Conservation (phyloP, 192 early-diverging fungal genomes). For the Spizellomyces punctatus region DNA sequence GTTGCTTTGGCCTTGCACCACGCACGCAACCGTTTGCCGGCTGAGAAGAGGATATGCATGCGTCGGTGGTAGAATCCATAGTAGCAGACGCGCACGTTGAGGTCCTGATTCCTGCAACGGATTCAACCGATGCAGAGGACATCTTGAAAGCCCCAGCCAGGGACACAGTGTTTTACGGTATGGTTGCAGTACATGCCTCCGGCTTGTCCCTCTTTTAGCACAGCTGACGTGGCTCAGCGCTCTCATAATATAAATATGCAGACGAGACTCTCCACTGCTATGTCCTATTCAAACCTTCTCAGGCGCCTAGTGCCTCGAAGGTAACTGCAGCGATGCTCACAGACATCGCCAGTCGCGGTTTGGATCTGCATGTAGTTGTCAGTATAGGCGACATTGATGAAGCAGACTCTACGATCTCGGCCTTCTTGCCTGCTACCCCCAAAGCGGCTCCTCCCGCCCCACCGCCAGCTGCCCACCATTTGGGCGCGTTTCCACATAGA, state of each 20-base stretch:
- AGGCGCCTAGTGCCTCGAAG: conserved; percentile 16
- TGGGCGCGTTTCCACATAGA: neutral
- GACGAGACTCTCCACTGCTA: conserved; percentile 22
- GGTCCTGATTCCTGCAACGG: conserved; percentile 25
- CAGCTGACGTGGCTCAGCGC: too few species aligned
- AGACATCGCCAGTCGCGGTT: conserved; percentile 14
- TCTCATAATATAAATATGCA: neutral
- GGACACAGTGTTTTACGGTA: conserved; percentile 18
- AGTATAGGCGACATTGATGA: conserved; percentile 9
- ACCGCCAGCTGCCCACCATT: conserved; percentile 23
- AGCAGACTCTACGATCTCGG: neutral
- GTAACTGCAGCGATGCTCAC: conserved; percentile 12
- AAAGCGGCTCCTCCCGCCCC: conserved; percentile 14
- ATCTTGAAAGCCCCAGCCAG: conserved; percentile 19
- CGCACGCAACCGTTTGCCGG: too few species aligned
- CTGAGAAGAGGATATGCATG: neutral
- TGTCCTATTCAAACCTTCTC: conserved; percentile 22
- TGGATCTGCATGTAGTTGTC: conserved; percentile 7
- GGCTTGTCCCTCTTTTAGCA: too few species aligned
- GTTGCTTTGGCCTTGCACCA: too few species aligned
- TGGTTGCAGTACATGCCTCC: neutral
- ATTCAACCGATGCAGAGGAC: neutral
- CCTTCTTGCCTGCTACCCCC: neutral
- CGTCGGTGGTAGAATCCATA: conserved; percentile 11
- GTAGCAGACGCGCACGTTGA: conserved; percentile 26